Evolutionary conservation across 2,329 filamentous ascomycete species (phyloP), one percentile per base, ranked within the genome.

Genomic region (Westerdykella sp.): DNA sequence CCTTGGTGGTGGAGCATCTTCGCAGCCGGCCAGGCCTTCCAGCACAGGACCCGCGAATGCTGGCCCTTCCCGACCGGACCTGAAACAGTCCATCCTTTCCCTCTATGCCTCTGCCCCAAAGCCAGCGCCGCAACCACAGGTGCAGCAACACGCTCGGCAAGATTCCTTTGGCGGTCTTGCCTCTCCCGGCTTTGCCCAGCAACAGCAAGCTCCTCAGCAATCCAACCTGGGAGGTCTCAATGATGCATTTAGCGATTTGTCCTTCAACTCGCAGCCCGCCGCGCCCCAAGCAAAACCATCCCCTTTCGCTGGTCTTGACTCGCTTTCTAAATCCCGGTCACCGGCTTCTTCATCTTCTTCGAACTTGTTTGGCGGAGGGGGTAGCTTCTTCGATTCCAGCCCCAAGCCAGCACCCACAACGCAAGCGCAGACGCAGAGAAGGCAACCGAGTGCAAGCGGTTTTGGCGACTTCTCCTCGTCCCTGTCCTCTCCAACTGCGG

Each of bases 71-170:
- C 78, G 93, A 48, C 90, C 91, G 2, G 93, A 98, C 63, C 73
- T 98, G 47, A 98, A 98, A 70, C 91, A 96, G 68, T 97, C 91
- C 2, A 98, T 98, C 47, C 72, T 98, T 39, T 98, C 93, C 6
- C 77, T 98, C 13, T 98, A 98, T 63, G 88, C 90, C 10, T 85
- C 87, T 6, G 80, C 81, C 5, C 85, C 89, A 1, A 85, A 88
- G 60, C 81, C 87, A n/a, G 84, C 86, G 55, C 74, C 80, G 9
- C 69, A 75, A 35, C 70, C 75, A 43, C 71, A 70, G 43, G 62
- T 71, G 31, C 64, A 69, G 16, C 70, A 74, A 23, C 82, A 85
- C 62, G 72, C 73, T 30, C 75, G 78, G 11, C 76, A 76, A 53
- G 61, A 60, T 9, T 67, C 63, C 4, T 69, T 70, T 35, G 65